These are phyloP conservation scores for Cylindrodendrum hubeiense DNA, from an alignment of 2,329 filamentous ascomycete genomes.

Conservation along the genomic window DNA sequence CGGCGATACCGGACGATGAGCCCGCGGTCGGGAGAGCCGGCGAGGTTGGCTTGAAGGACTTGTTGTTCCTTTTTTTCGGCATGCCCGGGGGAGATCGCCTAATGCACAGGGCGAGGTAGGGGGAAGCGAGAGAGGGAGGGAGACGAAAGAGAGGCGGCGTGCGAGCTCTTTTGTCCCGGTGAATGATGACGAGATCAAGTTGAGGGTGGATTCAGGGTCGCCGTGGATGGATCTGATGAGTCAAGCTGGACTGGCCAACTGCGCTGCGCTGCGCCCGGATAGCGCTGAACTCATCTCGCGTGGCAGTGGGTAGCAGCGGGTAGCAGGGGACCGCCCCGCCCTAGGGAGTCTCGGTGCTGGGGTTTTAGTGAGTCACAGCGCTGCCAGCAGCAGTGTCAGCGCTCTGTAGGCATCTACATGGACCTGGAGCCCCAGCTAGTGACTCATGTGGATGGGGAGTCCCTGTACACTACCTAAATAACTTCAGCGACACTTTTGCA, in stretches of 20 bases:
- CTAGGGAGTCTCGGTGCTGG: background rate
- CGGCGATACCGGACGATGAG: constrained; percentile 42
- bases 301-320: constrained; percentile 3
- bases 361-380: constrained; percentile 7
- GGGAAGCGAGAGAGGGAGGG: constrained; percentile 30
- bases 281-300: background rate
- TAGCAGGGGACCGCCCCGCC: background rate
- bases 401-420: background rate
- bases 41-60: constrained; percentile 70
- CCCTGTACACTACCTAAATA: background rate
- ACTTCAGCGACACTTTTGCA: background rate
- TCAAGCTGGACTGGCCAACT: constrained; percentile 6
- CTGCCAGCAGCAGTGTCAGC: background rate
- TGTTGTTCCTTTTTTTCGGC: constrained; percentile 73
- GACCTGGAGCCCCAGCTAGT: background rate
- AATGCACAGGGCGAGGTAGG: constrained; percentile 14
- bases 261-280: too few species aligned
- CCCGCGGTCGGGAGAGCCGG: constrained; percentile 59
- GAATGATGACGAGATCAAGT: constrained; percentile 19
- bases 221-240: constrained; percentile 2
- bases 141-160: constrained; percentile 17
- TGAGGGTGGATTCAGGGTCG: background rate
- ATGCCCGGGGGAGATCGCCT: constrained; percentile 54
- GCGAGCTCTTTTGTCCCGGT: constrained; percentile 19
- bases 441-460: background rate